These are phyloP conservation scores for Trichoderma atroviride DNA, from an alignment of 2,329 filamentous ascomycete species.

Conservation along the genomic window DNA sequence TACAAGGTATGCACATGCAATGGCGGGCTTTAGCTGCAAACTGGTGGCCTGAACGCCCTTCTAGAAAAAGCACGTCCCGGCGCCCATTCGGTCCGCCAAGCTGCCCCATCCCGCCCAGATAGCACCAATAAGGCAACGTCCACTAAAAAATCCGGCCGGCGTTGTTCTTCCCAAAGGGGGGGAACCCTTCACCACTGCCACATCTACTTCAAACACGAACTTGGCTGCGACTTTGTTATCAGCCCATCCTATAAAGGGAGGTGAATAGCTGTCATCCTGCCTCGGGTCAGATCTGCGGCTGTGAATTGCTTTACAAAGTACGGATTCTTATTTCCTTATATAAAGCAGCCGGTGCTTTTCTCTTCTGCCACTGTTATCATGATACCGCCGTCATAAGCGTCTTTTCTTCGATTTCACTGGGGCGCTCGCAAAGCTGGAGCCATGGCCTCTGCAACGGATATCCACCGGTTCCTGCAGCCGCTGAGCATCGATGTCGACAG, in stretches of 20 bases:
- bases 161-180: not conserved
- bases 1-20: not conserved
- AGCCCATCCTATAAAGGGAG: conserved; percentile 1
- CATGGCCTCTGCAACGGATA: conserved; percentile 33
- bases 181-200: not conserved
- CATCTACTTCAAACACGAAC: not conserved
- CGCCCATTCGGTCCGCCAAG: not conserved
- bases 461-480: conserved; percentile 54
- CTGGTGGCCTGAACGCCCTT: not conserved
- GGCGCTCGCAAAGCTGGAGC: not conserved
- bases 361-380: conserved; percentile 5
- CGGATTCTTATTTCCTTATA: too few species aligned
- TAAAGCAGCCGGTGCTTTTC: too few species aligned
- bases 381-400: conserved; percentile 18
- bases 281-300: not conserved
- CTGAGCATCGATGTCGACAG: conserved; percentile 52
- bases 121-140: conserved; percentile 2
- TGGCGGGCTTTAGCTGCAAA: not conserved
- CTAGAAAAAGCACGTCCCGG: not conserved
- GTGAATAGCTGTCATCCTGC: not conserved
- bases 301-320: not conserved
- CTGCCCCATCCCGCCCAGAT: not conserved
- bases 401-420: not conserved
- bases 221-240: not conserved
- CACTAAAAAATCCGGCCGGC: not conserved